Evolutionary conservation across 2,329 filamentous ascomycete species (phyloP).

Genomic region (Trichoderma asperellum): DNA sequence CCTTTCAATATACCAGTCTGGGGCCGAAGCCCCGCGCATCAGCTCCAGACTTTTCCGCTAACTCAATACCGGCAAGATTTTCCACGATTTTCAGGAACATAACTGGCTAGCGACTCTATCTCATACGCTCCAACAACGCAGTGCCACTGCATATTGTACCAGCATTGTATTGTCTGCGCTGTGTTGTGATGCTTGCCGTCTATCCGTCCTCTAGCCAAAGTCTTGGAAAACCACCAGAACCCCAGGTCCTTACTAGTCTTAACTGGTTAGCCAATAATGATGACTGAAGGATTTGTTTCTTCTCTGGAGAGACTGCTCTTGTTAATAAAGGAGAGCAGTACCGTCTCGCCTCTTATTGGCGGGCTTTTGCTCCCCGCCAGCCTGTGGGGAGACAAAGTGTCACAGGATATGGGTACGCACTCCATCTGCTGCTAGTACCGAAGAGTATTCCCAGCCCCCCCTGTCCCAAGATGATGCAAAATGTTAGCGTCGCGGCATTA

Average conservation of each 20-base stretch:
- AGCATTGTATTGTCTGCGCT: not conserved
- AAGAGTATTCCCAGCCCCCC: constrained; percentile 6
- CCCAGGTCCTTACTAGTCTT: not conserved
- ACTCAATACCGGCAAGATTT: constrained; percentile 14
- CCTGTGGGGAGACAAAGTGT: constrained; percentile 18
- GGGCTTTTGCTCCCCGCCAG: not conserved
- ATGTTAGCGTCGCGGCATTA: constrained; percentile 26
- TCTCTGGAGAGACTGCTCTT: not conserved
- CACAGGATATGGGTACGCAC: constrained; percentile 12
- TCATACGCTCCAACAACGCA: not conserved
- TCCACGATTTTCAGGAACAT: constrained; percentile 8
- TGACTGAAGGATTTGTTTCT: not conserved
- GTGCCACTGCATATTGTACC: not conserved
- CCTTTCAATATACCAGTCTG: constrained; percentile 21
- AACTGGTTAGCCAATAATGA: not conserved
- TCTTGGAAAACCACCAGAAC: not conserved
- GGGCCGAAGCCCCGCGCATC: constrained; percentile 17
- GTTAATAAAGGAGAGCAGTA: not conserved
- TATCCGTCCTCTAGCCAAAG: constrained; percentile 8
- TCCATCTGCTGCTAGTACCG: constrained; percentile 9
- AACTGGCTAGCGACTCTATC: not conserved
- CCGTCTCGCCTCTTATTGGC: not conserved
- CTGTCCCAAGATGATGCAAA: constrained; percentile 12
- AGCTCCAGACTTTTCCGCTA: constrained; percentile 12
- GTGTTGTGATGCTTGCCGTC: constrained; percentile 1